Conservation (phyloP, 805 yeast genomes). For the Starmerella scarabaei region DNA sequence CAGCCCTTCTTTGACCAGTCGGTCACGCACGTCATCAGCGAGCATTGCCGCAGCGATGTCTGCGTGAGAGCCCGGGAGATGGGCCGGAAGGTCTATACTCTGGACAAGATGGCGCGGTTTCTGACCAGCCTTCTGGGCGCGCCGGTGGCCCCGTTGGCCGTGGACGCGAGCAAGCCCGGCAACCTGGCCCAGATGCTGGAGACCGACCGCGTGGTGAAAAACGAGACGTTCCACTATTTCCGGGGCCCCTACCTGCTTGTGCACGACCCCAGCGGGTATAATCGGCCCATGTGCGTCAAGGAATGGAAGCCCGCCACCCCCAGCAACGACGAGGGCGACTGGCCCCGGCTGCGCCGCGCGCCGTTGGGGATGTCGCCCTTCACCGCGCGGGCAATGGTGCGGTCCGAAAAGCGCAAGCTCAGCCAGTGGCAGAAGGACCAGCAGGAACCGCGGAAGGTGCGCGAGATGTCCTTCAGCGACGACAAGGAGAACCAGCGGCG, state of each 20-base stretch:
- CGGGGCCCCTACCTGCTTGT: slow-evolving; percentile 61
- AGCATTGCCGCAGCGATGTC: slow-evolving; percentile 43
- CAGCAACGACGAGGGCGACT: slow-evolving; percentile 27
- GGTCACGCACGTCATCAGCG: slow-evolving; percentile 67
- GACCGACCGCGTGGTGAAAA: slow-evolving; percentile 59
- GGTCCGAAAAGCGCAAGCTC: slow-evolving; percentile 8
- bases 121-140: slow-evolving; percentile 30
- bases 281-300: slow-evolving; percentile 66
- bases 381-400: slow-evolving; percentile 27
- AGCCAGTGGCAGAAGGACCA: background rate
- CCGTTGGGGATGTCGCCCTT: slow-evolving; percentile 75
- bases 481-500: background rate
- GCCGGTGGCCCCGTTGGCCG: slow-evolving; percentile 23
- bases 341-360: slow-evolving; percentile 52
- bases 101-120: slow-evolving; percentile 72
- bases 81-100: slow-evolving; percentile 74
- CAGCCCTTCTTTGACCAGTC: slow-evolving; percentile 46
- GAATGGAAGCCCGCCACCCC: slow-evolving; percentile 53
- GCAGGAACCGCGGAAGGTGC: background rate
- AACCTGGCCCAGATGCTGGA: slow-evolving; percentile 49
- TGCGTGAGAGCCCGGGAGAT: slow-evolving; percentile 47
- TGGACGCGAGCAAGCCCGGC: slow-evolving; percentile 11
- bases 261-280: slow-evolving; percentile 64
- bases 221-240: slow-evolving; percentile 78
- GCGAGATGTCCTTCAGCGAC: background rate